phyloP scores from a whole-genome alignment of 148 eudicot genomes.

The Silene latifolia region DNA sequence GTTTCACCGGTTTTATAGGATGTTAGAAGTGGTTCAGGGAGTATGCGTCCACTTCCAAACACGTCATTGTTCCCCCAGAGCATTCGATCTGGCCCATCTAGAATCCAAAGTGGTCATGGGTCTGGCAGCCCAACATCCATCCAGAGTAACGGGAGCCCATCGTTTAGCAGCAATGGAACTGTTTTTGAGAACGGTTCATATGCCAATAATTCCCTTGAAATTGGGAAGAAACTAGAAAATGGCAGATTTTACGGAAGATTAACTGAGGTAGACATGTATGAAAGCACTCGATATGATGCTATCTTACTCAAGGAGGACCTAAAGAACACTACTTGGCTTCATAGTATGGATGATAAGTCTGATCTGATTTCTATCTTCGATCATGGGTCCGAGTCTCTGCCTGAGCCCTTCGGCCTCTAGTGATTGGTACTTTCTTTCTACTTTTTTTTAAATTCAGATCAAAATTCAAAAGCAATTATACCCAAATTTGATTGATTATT shows the following conservation, averaged over 20 bases:
- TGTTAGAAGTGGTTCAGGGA: constrained; percentile 61
- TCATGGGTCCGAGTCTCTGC: constrained; percentile 73
- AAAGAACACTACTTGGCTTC: constrained; percentile 86
- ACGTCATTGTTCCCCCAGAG: constrained; percentile 88
- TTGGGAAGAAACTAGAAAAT: constrained; percentile 53
- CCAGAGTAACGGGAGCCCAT: constrained; percentile 48
- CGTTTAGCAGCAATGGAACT: constrained; percentile 37
- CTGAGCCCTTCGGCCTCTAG: constrained; percentile 81
- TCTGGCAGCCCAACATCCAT: constrained; percentile 44
- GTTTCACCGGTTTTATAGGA: constrained; percentile 44
- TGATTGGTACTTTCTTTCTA: constrained; percentile 31
- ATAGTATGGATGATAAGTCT: constrained; percentile 66
- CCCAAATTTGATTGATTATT: constrained; percentile 19
- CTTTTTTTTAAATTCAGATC: background rate
- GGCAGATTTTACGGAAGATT: constrained; percentile 52
- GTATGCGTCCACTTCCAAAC: constrained; percentile 67
- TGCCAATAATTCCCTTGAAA: constrained; percentile 43
- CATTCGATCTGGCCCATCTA: constrained; percentile 63
- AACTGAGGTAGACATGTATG: constrained; percentile 63
- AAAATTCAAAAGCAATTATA: constrained; percentile 9
- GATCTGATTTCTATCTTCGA: constrained; percentile 77
- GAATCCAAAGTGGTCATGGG: constrained; percentile 40
- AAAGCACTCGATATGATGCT: constrained; percentile 90
- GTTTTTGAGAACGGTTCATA: constrained; percentile 41
- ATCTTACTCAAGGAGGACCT: constrained; percentile 82